Evolutionary conservation across 2,329 filamentous ascomycete genomes (phyloP).

Genomic region (Lasiodiplodia hormozganensis): DNA sequence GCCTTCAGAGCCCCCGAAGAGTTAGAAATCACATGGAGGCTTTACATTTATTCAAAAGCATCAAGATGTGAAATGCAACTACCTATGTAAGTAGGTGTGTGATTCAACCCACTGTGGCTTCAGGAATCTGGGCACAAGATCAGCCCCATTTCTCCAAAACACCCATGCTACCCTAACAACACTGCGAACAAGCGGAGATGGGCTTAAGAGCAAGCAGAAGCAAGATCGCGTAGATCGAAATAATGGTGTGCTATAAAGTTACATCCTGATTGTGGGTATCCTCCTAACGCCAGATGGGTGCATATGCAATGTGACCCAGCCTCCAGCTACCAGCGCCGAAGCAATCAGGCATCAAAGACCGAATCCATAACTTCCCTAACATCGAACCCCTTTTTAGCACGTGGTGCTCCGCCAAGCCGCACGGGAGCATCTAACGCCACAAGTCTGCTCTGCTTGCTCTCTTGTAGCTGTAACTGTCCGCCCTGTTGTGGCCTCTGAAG

Average conservation of each 20-base stretch:
- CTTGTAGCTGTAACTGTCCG: slow-evolving; percentile 16
- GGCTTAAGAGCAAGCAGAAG: neutral
- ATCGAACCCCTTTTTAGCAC: neutral
- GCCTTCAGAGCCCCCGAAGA: neutral
- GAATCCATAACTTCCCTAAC: neutral
- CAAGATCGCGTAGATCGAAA: neutral
- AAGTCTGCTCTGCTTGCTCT: slow-evolving; percentile 28
- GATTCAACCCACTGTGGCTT: neutral
- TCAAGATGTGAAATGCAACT: too few species aligned
- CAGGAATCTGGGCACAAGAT: neutral
- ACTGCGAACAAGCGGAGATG: neutral
- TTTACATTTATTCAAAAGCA: too few species aligned
- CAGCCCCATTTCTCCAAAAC: neutral
- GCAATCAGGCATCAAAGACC: slow-evolving; percentile 17
- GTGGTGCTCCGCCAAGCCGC: neutral
- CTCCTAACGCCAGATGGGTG: slow-evolving; percentile 27
- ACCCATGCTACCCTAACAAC: neutral
- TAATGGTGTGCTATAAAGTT: slow-evolving; percentile 11
- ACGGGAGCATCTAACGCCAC: slow-evolving; percentile 22
- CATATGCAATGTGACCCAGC: slow-evolving; percentile 24
- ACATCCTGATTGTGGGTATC: slow-evolving; percentile 29
- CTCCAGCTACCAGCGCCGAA: slow-evolving; percentile 30
- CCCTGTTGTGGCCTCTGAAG: slow-evolving; percentile 2
- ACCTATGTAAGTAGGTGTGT: too few species aligned
- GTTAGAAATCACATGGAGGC: too few species aligned